phyloP scores from a whole-genome alignment of 2,329 filamentous ascomycete genomes.

The Alternaria triticimaculans region DNA sequence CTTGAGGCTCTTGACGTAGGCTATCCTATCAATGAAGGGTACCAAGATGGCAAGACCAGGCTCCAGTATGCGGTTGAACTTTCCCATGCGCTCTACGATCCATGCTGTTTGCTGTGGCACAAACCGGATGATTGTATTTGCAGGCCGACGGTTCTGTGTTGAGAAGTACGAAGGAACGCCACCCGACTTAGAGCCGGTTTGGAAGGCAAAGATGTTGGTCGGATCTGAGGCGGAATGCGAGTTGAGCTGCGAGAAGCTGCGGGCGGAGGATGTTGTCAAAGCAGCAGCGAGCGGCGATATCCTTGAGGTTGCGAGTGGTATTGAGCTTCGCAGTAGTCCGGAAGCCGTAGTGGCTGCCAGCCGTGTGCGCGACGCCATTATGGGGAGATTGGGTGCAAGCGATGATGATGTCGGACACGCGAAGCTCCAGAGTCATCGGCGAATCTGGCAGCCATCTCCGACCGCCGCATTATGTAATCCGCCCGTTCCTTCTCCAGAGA shows the following conservation, averaged over 20 bases:
- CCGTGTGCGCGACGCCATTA: constrained; percentile 47
- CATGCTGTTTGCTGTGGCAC: constrained; percentile 99
- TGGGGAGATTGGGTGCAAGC: constrained; percentile 27
- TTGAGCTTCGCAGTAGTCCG: constrained; percentile 32
- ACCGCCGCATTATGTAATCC: constrained; percentile 27
- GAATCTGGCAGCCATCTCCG: constrained; percentile 17
- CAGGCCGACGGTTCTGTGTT: constrained; percentile 69
- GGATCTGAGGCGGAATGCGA: constrained; percentile 35
- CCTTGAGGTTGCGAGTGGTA: constrained; percentile 21
- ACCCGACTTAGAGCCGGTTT: constrained; percentile 39
- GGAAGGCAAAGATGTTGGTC: constrained; percentile 38
- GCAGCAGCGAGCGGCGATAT: constrained; percentile 29
- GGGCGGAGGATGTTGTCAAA: constrained; percentile 23
- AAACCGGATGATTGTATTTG: constrained; percentile 94
- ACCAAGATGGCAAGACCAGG: constrained; percentile 88
- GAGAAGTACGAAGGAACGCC: constrained; percentile 82
- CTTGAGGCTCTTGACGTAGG: constrained; percentile 97
- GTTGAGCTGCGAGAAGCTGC: constrained; percentile 43
- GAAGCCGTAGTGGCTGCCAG: constrained; percentile 41
- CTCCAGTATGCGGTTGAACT: constrained; percentile 91
- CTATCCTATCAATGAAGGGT: constrained; percentile 92
- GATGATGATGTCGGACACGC: constrained; percentile 27
- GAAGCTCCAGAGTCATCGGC: constrained; percentile 25
- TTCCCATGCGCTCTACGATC: constrained; percentile 99
- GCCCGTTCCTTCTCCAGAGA: not conserved